Evolutionary conservation across 164 flowering plant genomes (phyloP).

Genomic region (Echeveria elegans): DNA sequence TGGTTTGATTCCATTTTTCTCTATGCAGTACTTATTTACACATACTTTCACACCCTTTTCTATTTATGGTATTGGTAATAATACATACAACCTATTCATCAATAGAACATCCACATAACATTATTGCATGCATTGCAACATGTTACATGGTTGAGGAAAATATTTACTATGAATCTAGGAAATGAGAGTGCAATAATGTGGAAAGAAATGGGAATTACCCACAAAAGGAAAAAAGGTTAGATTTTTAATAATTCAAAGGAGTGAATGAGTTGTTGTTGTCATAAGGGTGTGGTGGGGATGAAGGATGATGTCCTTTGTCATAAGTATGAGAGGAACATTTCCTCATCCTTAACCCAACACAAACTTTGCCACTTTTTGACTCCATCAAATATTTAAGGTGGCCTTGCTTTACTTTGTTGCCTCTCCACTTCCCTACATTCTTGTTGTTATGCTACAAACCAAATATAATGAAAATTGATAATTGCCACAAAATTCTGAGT

Average conservation of each 20-base stretch:
- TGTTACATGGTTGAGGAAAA: neutral
- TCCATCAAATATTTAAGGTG: too few relatives aligned
- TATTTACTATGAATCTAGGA: neutral
- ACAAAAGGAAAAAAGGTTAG: neutral
- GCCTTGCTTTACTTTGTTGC: too few relatives aligned
- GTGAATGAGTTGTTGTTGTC: neutral
- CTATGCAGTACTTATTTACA: neutral
- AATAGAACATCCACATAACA: too few relatives aligned
- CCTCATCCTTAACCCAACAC: neutral
- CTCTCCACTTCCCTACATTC: too few relatives aligned
- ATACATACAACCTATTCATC: too few relatives aligned
- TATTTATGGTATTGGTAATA: neutral
- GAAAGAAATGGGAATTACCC: neutral
- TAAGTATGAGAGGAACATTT: too few relatives aligned
- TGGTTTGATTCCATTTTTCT: neutral
- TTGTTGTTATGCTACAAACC: too few relatives aligned
- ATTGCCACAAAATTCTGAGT: too few relatives aligned
- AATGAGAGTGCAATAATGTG: neutral
- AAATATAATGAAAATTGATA: too few relatives aligned
- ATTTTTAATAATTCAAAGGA: neutral
- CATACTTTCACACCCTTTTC: neutral
- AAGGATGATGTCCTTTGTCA: too few relatives aligned
- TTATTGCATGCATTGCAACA: too few relatives aligned
- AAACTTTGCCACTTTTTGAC: conserved; percentile 5
- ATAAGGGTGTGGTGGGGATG: too few relatives aligned